These are phyloP conservation scores for Neurospora pannonica DNA, from an alignment of 495 filamentous ascomycete genomes.

Conservation along the genomic window DNA sequence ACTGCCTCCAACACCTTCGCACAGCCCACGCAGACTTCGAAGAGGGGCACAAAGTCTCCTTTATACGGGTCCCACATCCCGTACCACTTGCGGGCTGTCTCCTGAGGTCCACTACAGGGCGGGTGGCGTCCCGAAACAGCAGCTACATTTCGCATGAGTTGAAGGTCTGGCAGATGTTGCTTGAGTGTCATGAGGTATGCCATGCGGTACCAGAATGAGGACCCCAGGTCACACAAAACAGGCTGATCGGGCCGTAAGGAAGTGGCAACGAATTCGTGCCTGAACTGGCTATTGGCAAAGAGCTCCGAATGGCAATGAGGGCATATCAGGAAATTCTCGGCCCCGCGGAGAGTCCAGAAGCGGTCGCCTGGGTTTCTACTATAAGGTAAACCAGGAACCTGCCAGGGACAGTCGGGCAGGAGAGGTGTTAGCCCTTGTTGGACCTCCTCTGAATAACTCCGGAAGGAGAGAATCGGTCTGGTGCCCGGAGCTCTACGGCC, in stretches of 20 bases:
- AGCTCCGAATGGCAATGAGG: conserved; percentile 30
- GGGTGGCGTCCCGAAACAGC: conserved; percentile 23
- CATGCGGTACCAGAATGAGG: conserved; percentile 36
- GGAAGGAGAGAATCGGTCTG: conserved; percentile 18
- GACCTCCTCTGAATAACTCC: conserved; percentile 27
- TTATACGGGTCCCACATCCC: conserved; percentile 30
- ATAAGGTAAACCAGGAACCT: conserved; percentile 8
- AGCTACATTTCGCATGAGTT: conserved; percentile 29
- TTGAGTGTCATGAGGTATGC: conserved; percentile 36
- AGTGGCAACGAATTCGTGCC: conserved; percentile 27
- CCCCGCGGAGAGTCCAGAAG: conserved; percentile 32
- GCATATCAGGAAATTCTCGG: conserved; percentile 39
- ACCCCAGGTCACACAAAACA: conserved; percentile 35
- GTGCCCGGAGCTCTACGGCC: conserved; percentile 9
- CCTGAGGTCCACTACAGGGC: conserved; percentile 25
- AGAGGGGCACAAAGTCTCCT: conserved; percentile 19
- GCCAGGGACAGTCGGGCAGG: conserved; percentile 31
- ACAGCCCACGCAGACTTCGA: conserved; percentile 33
- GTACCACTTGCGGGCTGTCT: conserved; percentile 30
- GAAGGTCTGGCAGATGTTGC: conserved; percentile 26
- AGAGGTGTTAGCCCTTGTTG: conserved; percentile 21
- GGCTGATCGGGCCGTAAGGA: conserved; percentile 27
- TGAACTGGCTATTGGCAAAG: conserved; percentile 30
- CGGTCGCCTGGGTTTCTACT: conserved; percentile 18
- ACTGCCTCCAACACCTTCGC: conserved; percentile 31